Percentiles rank a stretch among this genome's conserved stretches.
phyloP scores from a whole-genome alignment of 371 early-diverging fungal genomes.

The Syncephalis fuscata region DNA sequence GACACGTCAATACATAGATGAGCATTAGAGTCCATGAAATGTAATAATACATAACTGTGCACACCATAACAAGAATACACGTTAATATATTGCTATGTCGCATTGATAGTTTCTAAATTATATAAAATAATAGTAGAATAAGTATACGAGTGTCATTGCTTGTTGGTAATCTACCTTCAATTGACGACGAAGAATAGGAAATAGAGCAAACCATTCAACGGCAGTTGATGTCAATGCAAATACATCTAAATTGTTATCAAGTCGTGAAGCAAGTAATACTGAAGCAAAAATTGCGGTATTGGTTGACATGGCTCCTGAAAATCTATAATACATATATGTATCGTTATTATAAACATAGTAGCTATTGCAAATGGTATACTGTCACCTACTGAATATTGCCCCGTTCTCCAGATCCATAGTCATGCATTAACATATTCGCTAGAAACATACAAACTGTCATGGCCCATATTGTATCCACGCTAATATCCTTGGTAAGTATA shows the following conservation, averaged over 20 bases:
- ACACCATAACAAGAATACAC: conserved; percentile 22
- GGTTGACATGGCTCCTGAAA: conserved; percentile 82
- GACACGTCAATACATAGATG: conserved; percentile 42
- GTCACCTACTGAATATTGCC: conserved; percentile 26
- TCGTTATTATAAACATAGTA: conserved; percentile 3
- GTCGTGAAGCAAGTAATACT: conserved; percentile 81
- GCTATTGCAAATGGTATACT: neutral
- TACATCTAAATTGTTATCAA: conserved; percentile 67
- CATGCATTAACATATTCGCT: conserved; percentile 75
- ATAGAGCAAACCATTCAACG: conserved; percentile 79
- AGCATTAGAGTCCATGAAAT: conserved; percentile 54
- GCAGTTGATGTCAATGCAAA: conserved; percentile 79
- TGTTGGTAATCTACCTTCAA: too few relatives aligned
- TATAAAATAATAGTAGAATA: neutral
- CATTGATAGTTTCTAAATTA: neutral
- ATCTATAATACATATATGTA: conserved; percentile 25
- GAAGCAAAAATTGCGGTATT: conserved; percentile 94
- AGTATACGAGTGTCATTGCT: neutral
- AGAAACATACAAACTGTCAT: conserved; percentile 67
- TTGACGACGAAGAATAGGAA: conserved; percentile 75
- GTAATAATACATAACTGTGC: conserved; percentile 35
- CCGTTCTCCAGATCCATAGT: conserved; percentile 46
- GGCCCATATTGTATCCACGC: conserved; percentile 90
- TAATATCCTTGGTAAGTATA: conserved; percentile 80
- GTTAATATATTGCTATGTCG: neutral